phyloP scores from a whole-genome alignment of 306 rosid genomes.

The Mucuna pruriens region DNA sequence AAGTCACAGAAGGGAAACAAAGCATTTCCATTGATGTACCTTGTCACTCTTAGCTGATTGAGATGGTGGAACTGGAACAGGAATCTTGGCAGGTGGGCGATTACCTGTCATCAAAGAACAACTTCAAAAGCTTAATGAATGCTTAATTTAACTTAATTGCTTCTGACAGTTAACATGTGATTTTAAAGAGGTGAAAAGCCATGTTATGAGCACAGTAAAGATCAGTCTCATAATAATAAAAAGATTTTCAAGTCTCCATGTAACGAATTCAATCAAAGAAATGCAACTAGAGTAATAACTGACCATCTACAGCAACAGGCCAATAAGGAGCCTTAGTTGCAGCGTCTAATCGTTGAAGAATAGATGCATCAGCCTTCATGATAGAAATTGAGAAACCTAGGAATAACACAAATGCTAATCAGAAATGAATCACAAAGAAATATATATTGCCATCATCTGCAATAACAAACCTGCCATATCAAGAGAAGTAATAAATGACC shows the following conservation, averaged over 20 bases:
- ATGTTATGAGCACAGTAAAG: background rate
- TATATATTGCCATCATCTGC: background rate
- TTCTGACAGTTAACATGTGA: background rate
- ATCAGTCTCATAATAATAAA: background rate
- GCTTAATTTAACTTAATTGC: background rate
- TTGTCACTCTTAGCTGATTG: conserved; percentile 57
- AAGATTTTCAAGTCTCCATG: background rate
- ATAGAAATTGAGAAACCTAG: conserved; percentile 85
- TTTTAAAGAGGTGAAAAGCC: background rate
- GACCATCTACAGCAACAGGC: conserved; percentile 85
- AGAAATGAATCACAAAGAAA: conserved; percentile 18
- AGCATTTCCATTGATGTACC: conserved; percentile 44
- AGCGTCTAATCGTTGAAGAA: conserved; percentile 71
- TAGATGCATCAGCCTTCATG: conserved; percentile 73
- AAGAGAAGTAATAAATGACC: conserved; percentile 85
- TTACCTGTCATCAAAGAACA: conserved; percentile 52
- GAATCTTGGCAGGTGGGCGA: conserved; percentile 78
- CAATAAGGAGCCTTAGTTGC: conserved; percentile 79
- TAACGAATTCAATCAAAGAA: background rate
- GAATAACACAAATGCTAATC: background rate
- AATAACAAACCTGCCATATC: conserved; percentile 78
- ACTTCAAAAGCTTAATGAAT: conserved; percentile 38
- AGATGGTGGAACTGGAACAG: conserved; percentile 78
- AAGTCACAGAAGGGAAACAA: background rate
- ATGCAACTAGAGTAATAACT: conserved; percentile 36